Evolutionary conservation across 768 basidiomycete genomes (phyloP).

Genomic region (Phylloporus scabripes): DNA sequence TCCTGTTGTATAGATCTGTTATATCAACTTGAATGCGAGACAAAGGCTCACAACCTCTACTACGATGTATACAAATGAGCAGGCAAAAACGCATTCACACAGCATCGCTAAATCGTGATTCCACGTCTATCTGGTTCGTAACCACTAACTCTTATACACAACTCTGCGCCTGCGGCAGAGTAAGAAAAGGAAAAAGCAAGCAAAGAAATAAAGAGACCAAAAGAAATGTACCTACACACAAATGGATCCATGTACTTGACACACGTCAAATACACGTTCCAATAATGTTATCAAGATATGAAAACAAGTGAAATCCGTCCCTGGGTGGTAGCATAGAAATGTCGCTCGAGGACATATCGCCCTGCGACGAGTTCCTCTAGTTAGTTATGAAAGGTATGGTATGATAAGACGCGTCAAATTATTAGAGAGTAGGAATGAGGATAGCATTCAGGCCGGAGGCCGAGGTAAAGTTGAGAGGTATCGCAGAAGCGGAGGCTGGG

Average conservation of each 20-base stretch:
- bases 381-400: slow-evolving; percentile 23
- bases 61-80: not conserved
- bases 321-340: slow-evolving; percentile 12
- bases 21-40: no score
- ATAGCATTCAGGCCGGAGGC: slow-evolving; percentile 5
- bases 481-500: slow-evolving; percentile 15
- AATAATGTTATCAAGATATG: slow-evolving; percentile 24
- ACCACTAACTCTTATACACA: slow-evolving; percentile 13
- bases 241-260: slow-evolving; percentile 6
- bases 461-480: slow-evolving; percentile 13
- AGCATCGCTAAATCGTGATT: not conserved
- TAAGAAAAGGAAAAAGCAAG: not conserved
- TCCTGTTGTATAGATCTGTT: no score
- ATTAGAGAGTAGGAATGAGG: slow-evolving; percentile 3
- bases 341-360: slow-evolving; percentile 8
- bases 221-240: slow-evolving; percentile 18
- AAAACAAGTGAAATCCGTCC: slow-evolving; percentile 17
- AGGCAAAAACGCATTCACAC: not conserved
- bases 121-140: slow-evolving; percentile 10
- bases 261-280: slow-evolving; percentile 7
- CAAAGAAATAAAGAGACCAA: not conserved
- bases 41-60: not conserved
- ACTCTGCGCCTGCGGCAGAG: not conserved
- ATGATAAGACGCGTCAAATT: slow-evolving; percentile 17
- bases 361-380: slow-evolving; percentile 20